These are phyloP conservation scores for Plantago elongata DNA, from an alignment of 257 asterid species.

Conservation along the genomic window DNA sequence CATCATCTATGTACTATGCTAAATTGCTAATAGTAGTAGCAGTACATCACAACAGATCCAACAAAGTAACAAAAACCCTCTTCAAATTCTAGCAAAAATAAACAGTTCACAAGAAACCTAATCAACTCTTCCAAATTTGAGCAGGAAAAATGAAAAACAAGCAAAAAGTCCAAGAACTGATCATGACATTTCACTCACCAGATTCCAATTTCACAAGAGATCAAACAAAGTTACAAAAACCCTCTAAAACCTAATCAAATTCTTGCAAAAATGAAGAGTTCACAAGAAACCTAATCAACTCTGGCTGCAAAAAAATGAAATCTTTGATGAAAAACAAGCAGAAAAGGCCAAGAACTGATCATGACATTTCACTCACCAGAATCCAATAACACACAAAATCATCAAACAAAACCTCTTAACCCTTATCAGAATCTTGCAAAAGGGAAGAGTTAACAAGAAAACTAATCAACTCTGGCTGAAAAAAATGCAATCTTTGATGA, in stretches of 20 bases:
- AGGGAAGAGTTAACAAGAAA: background rate
- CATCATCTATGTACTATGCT: background rate
- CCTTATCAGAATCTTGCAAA: background rate
- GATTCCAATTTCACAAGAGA: conserved; percentile 11
- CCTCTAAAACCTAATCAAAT: too few species aligned
- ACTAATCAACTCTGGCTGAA: background rate
- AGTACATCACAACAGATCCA: background rate
- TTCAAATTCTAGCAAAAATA: background rate
- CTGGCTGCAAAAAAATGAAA: too few species aligned
- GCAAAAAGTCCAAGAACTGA: conserved; percentile 20
- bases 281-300: background rate
- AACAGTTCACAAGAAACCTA: background rate
- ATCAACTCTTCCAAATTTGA: background rate
- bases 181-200: conserved; percentile 26
- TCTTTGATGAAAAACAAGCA: conserved; percentile 6
- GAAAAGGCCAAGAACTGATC: conserved; percentile 20
- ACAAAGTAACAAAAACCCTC: background rate
- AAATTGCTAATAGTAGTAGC: background rate
- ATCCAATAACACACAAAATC: conserved; percentile 17
- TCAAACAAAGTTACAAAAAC: background rate
- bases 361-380: conserved; percentile 26
- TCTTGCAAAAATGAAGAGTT: too few species aligned
- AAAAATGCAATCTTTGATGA: conserved; percentile 5
- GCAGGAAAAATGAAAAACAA: background rate
- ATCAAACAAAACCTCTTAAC: conserved; percentile 8